Conservation (phyloP, 352 stramenopile species). For the Phytophthora idaei region DNA sequence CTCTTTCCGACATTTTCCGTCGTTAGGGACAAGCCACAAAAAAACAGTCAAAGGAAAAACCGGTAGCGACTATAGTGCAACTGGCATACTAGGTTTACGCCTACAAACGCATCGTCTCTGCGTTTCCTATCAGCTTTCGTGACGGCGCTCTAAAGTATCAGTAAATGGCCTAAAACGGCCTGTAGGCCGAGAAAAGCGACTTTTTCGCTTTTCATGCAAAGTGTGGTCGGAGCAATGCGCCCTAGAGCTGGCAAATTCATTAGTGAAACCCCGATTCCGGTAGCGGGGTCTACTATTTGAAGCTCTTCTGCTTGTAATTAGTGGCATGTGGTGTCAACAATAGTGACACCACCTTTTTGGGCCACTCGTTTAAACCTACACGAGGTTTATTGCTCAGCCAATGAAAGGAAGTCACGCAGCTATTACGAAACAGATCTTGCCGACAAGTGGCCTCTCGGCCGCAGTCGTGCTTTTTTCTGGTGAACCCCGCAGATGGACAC, state of each 20-base stretch:
- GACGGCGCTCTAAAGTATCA: not conserved
- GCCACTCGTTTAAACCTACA: no score
- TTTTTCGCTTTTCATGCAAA: not conserved
- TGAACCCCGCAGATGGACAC: no score
- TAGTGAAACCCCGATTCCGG: not conserved
- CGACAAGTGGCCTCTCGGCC: no score
- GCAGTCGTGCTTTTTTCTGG: no score
- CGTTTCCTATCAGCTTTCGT: not conserved
- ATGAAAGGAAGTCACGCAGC: not conserved
- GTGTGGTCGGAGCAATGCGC: slow-evolving; percentile 1
- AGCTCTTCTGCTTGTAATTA: no score
- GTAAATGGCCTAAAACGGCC: not conserved
- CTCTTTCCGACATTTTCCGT: not conserved
- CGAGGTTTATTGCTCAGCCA: not conserved
- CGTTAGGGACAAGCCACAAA: not conserved
- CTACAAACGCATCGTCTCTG: no score
- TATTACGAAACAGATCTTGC: no score
- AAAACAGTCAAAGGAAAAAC: no score
- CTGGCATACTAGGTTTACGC: no score
- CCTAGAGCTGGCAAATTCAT: slow-evolving; percentile 8
- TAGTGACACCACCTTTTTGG: not conserved
- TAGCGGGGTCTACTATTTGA: no score
- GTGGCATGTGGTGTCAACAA: not conserved
- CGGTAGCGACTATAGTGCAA: not conserved
- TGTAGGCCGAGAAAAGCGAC: slow-evolving; percentile 2